Percentiles rank a stretch among this genome's conserved stretches.
phyloP scores from a whole-genome alignment of 1,284 basidiomycete genomes.

The Cystobasidium pallidum region DNA sequence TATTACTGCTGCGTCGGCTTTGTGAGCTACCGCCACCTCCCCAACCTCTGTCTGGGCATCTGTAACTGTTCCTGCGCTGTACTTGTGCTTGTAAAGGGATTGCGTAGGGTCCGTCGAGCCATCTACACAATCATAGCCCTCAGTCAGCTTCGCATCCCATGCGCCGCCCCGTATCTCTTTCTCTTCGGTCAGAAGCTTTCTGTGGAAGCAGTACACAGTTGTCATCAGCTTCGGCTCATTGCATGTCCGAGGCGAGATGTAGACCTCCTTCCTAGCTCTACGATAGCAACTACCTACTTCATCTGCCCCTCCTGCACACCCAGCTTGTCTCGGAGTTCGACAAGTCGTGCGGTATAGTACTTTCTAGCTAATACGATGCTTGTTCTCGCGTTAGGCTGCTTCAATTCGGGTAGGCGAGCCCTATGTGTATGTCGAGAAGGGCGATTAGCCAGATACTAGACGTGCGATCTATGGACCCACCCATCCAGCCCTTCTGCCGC shows the following conservation, averaged over 20 bases:
- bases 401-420: not conserved
- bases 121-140: not conserved
- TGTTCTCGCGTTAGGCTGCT: conserved; percentile 5
- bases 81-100: conserved; percentile 8
- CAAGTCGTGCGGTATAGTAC: conserved; percentile 18
- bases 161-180: conserved; percentile 6
- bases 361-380: conserved; percentile 20
- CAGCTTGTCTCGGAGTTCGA: conserved; percentile 13
- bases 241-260: not conserved
- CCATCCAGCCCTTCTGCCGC: conserved; percentile 24
- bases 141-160: conserved; percentile 1
- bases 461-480: not conserved
- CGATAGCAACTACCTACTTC: not conserved
- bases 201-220: not conserved
- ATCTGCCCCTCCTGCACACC: conserved; percentile 31
- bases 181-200: not conserved
- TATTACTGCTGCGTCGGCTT: not conserved
- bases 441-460: not conserved
- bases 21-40: not conserved
- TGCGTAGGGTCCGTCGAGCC: not conserved
- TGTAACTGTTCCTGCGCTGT: not conserved
- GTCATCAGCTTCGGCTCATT: not conserved
- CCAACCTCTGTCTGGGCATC: not conserved
- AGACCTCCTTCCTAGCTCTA: not conserved
- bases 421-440: not conserved